Evolutionary conservation across 805 yeast genomes (phyloP), one percentile per base, ranked within the genome.

Genomic region (Wickerhamiella occidentalis): DNA sequence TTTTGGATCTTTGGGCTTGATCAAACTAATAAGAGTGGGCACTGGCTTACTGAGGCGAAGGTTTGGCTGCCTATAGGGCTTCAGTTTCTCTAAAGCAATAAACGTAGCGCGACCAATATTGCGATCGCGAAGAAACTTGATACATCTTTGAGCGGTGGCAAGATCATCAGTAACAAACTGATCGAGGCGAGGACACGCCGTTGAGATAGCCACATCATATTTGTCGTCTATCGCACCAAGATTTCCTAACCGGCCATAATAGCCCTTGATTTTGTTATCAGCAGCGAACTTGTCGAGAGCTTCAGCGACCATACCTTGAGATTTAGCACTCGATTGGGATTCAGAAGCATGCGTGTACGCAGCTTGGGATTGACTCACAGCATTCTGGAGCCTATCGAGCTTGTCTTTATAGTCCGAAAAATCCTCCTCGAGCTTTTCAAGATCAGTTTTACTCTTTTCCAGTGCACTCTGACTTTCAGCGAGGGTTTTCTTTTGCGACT

Each of bases 141-240:
- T 82, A 62, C 94, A 83, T 50, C 73, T 76, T 55, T 79, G 82
- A 5, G 86, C 94, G 47, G 79, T 76, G 48, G 75, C 77, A 2
- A 80, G 78, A 3, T 77, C 74, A 44, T 87, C 96, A 2, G 92
- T 97, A 15, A 92, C 97, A 73, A 87, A 79, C 54, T 94, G 90
- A 62, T 90, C 94, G 51, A 92, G 70, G 7, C 88, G 80, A 1
- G 94, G 87, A 55, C 92, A 86, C 0, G 96, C 97, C 0, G 97
- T 92, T 0, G 97, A 87, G 7, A 92, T 78, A 0, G 98, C 98
- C 47, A 87, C 76, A 65, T 94, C 97, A 62, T 83, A 92, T 58
- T 77, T 75, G 55, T 82, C 85, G 61, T 86, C 95, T 54, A 92
- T 92, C 1, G 75, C 73, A n/a, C 96, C 99, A 41, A 92, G 68